These are phyloP conservation scores for Polytrichum commune DNA, from an alignment of 225 moss, liverwort and hornwort genomes.

Conservation along the genomic window DNA sequence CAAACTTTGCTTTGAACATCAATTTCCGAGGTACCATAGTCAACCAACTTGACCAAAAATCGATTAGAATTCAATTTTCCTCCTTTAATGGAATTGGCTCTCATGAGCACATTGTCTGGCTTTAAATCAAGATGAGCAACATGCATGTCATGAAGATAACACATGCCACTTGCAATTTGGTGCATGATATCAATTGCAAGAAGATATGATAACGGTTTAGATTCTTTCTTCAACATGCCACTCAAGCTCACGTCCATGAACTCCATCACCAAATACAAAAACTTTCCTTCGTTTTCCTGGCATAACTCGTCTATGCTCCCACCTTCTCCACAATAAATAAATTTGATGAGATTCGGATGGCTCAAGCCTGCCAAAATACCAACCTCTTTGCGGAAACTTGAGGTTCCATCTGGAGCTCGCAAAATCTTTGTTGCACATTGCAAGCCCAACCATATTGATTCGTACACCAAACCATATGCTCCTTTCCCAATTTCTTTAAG, in stretches of 20 bases:
- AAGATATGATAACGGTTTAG: background rate
- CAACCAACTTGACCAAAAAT: background rate
- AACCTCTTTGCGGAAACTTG: conserved; percentile 12
- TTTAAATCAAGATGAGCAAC: conserved; percentile 2
- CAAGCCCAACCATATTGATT: conserved; percentile 9
- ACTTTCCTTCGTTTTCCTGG: too few species aligned
- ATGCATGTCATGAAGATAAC: background rate
- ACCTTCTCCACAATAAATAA: conserved; percentile 11
- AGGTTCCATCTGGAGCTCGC: background rate
- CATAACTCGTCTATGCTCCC: background rate
- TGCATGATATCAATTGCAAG: background rate
- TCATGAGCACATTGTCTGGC: background rate
- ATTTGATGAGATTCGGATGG: conserved; percentile 20
- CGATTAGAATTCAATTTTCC: background rate
- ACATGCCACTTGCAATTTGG: background rate
- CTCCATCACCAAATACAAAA: background rate
- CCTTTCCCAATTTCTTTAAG: background rate
- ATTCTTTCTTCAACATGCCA: background rate
- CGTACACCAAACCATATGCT: background rate
- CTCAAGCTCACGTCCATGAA: background rate
- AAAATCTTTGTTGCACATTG: conserved; percentile 18
- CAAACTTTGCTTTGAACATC: background rate
- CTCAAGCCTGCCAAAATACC: conserved; percentile 8
- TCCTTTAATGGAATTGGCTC: background rate
- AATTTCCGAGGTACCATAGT: background rate